A percentile compares a stretch with the other conserved stretches of the same genome.
These are phyloP conservation scores for Cercospora zeae-maydis DNA, from an alignment of 2,329 filamentous ascomycete genomes.

Conservation along the genomic window DNA sequence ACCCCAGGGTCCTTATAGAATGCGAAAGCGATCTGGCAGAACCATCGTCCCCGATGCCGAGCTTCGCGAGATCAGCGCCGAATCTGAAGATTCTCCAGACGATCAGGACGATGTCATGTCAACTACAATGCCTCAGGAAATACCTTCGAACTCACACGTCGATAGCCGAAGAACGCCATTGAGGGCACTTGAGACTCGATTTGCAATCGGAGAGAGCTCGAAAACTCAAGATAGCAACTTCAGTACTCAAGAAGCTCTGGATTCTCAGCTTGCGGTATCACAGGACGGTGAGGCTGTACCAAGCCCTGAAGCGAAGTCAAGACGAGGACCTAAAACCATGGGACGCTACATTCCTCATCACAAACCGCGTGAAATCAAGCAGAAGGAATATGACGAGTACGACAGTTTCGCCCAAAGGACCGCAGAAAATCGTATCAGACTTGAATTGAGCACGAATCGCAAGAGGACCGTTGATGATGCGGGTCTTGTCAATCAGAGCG, in stretches of 20 bases:
- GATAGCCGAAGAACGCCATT: background rate
- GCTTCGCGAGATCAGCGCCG: background rate
- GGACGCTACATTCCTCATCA: background rate
- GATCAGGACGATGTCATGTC: background rate
- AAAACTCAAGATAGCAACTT: background rate
- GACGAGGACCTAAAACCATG: background rate
- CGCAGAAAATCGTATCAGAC: conserved; percentile 16
- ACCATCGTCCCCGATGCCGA: background rate
- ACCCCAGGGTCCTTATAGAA: conserved; percentile 5
- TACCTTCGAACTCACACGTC: background rate
- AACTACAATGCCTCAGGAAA: background rate
- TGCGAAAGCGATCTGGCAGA: conserved; percentile 3
- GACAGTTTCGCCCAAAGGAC: conserved; percentile 15
- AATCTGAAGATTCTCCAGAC: background rate
- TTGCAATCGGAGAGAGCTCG: background rate
- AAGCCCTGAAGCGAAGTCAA: background rate
- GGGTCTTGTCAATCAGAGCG: background rate
- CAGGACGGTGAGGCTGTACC: background rate
- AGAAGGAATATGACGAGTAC: conserved; percentile 24
- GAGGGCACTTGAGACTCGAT: background rate
- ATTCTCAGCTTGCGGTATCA: background rate
- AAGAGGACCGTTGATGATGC: conserved; percentile 8
- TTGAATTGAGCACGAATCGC: conserved; percentile 14
- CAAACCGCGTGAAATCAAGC: conserved; percentile 14
- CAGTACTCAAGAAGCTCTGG: background rate